Evolutionary conservation across 495 filamentous ascomycete species (phyloP).

Genomic region (Evernia prunastri): DNA sequence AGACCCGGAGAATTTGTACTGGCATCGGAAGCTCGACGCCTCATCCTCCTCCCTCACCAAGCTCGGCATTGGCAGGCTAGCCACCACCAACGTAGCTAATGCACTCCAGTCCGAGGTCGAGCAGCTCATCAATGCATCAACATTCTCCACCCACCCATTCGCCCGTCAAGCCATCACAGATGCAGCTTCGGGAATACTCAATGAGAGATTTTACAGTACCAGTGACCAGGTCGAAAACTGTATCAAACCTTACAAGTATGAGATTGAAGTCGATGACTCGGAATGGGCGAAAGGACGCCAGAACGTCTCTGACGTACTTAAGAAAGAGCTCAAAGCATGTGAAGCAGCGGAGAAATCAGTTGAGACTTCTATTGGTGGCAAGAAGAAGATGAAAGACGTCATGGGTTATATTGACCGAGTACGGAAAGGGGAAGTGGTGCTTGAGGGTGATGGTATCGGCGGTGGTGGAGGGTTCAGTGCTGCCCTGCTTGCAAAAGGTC

Average conservation of each 20-base stretch:
- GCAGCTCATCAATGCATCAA: slow-evolving; percentile 64
- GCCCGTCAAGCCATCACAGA: slow-evolving; percentile 86
- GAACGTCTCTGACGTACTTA: slow-evolving; percentile 67
- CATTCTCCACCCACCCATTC: slow-evolving; percentile 84
- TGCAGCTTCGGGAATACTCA: slow-evolving; percentile 78
- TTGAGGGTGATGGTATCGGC: slow-evolving; percentile 73
- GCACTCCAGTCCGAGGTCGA: slow-evolving; percentile 84
- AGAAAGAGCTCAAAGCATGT: slow-evolving; percentile 75
- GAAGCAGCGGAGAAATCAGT: slow-evolving; percentile 69
- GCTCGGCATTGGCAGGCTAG: slow-evolving; percentile 84
- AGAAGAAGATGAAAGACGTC: slow-evolving; percentile 80
- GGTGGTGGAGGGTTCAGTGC: slow-evolving; percentile 91
- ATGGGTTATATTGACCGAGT: slow-evolving; percentile 86
- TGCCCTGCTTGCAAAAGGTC: slow-evolving; percentile 73
- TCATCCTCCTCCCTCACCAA: slow-evolving; percentile 86
- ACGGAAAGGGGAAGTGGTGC: slow-evolving; percentile 70
- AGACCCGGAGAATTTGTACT: slow-evolving; percentile 75
- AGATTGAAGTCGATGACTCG: slow-evolving; percentile 84
- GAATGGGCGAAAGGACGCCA: slow-evolving; percentile 84
- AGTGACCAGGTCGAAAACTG: slow-evolving; percentile 99
- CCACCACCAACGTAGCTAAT: slow-evolving; percentile 81
- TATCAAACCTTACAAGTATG: slow-evolving; percentile 97
- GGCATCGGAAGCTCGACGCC: slow-evolving; percentile 91
- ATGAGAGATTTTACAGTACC: slow-evolving; percentile 91
- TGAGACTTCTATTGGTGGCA: slow-evolving; percentile 68